phyloP scores from a whole-genome alignment of 2,329 filamentous ascomycete species.

The Exophiala oligosperma region DNA sequence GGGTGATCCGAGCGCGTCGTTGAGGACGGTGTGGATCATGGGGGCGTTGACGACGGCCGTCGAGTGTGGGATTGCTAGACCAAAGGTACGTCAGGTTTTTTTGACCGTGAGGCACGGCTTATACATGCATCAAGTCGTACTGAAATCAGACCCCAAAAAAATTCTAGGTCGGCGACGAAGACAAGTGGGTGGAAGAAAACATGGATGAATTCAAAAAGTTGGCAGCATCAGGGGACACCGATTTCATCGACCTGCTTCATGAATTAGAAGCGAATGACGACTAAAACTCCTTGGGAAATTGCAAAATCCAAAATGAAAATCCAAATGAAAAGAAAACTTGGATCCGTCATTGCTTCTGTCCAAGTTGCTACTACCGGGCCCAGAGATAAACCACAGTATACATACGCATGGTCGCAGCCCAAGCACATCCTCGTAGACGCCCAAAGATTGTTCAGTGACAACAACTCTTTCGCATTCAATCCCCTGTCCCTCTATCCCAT shows the following conservation, averaged over 20 bases:
- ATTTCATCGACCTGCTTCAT: conserved; percentile 17
- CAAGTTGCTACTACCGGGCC: no score
- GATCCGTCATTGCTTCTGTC: no score
- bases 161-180: conserved; percentile 20
- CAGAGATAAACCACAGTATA: no score
- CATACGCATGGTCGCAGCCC: no score
- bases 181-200: conserved; percentile 11
- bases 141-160: no score
- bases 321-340: no score
- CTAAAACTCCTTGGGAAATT: not conserved
- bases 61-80: conserved; percentile 20
- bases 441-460: no score
- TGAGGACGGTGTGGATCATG: conserved; percentile 21
- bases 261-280: conserved; percentile 9
- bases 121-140: no score
- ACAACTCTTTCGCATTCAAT: no score
- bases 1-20: not conserved
- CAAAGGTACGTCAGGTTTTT: conserved; percentile 9
- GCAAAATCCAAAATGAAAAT: no score
- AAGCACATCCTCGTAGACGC: no score
- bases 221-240: conserved; percentile 16
- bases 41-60: conserved; percentile 22
- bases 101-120: no score
- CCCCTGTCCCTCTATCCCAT: conserved; percentile 5
- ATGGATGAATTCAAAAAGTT: conserved; percentile 15